A percentile compares a stretch with the other conserved stretches of the same genome.
Evolutionary conservation across 2,329 filamentous ascomycete genomes (phyloP).

Genomic region (Raffaelea albimanens): DNA sequence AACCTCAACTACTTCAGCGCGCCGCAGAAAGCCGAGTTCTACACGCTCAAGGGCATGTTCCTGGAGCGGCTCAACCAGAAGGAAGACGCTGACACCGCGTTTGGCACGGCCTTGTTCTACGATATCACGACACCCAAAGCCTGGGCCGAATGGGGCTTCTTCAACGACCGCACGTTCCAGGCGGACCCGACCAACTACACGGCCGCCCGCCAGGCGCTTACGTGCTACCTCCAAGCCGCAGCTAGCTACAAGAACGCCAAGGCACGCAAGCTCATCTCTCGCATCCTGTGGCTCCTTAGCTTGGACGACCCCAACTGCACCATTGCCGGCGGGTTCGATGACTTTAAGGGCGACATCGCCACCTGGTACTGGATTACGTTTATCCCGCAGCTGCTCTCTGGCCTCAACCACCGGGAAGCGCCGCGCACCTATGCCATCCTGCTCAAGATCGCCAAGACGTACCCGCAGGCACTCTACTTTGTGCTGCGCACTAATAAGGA

Average conservation of each 20-base stretch:
- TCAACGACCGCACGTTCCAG: slow-evolving; percentile 95
- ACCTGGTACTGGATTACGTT: slow-evolving; percentile 99
- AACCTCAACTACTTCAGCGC: slow-evolving; percentile 97
- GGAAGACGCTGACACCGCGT: slow-evolving; percentile 85
- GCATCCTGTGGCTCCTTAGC: slow-evolving; percentile 91
- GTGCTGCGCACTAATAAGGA: slow-evolving; percentile 87
- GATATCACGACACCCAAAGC: slow-evolving; percentile 93
- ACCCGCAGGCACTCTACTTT: slow-evolving; percentile 94
- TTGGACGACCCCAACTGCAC: slow-evolving; percentile 80
- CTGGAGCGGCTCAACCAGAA: slow-evolving; percentile 86
- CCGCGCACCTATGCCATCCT: slow-evolving; percentile 78
- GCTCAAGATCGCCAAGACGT: slow-evolving; percentile 88
- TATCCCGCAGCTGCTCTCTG: slow-evolving; percentile 90
- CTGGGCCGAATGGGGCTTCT: slow-evolving; percentile 98
- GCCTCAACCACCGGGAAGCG: slow-evolving; percentile 84
- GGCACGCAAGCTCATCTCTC: slow-evolving; percentile 83
- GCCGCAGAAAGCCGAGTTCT: slow-evolving; percentile 96
- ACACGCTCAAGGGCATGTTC: slow-evolving; percentile 99
- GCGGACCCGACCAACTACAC: slow-evolving; percentile 74
- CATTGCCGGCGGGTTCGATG: slow-evolving; percentile 79
- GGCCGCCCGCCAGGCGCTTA: slow-evolving; percentile 82
- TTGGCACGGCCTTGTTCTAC: slow-evolving; percentile 90
- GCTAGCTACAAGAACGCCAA: slow-evolving; percentile 97
- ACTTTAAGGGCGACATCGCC: slow-evolving; percentile 93
- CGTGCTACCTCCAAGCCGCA: slow-evolving; percentile 91